Base-by-base conservation (phyloP, 1,284 basidiomycete species). In the Cystobasidium pallidum region DNA sequence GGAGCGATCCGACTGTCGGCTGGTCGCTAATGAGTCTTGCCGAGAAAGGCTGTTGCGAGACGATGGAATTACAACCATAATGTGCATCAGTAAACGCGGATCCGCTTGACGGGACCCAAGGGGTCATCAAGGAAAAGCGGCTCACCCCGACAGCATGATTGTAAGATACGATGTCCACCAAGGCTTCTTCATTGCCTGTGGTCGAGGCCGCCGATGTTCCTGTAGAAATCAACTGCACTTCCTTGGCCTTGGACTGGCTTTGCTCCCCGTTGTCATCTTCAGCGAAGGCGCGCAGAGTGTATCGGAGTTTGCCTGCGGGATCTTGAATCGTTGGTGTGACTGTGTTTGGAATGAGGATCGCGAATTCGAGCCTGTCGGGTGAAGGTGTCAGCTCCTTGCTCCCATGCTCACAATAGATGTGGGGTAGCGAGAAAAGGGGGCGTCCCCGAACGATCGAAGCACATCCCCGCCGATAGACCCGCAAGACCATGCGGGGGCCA, bases 21-120 rank as follows among this genome's bases (percentile, higher is more conserved):
- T 64, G 62, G 39, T 64, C 62, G n/a, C 45, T 49, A 24, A 64
- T 24, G 24, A 64, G 62, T 39, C 62, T 64, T 28, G 62, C 62
- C 19, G 62, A 47, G 39, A 64, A 64, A 36, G 62, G 62, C 62
- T 64, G 62, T 51, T 28, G 62, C 15, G 47, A 39, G 30, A 34
- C n/a, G 28, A 64, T 34, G 47, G 36, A 57, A 36, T 57, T 57
- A 32, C n/a, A 36, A 32, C 30, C 62, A 51, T 32, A 34, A 61
- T 43, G 13, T 30, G 34, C 58, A 61, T 61, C 39, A 61, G 41
- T 57, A 36, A 34, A 36, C 34, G 58, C 17, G 26, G 21, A 28
- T 24, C 41, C 39, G 34, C 58, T 45, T 13, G 6, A 8, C 15
- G 39, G 39, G 45, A 39, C 58, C 39, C 36, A 24, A 8, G 51